Evolutionary conservation across 2,329 filamentous ascomycete species (phyloP).

Genomic region (Colletotrichum lupini): DNA sequence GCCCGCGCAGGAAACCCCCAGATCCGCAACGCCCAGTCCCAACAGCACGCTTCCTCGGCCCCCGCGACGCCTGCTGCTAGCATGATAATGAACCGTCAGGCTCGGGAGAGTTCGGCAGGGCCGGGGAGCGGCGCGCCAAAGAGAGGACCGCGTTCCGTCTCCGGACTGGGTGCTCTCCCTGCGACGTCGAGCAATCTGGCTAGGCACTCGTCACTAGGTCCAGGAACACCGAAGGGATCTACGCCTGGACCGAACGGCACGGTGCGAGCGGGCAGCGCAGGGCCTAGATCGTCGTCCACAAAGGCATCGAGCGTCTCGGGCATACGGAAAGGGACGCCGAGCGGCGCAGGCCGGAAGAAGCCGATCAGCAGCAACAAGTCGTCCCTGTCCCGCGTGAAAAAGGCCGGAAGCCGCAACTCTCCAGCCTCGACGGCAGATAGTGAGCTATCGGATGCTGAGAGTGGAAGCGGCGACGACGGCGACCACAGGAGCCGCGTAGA

Average conservation of each 20-base stretch:
- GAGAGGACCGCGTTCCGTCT: constrained; percentile 61
- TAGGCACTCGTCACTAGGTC: constrained; percentile 71
- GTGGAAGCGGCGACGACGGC: constrained; percentile 63
- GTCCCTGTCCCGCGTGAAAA: constrained; percentile 72
- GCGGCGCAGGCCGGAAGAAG: constrained; percentile 58
- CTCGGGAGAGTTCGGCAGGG: constrained; percentile 68
- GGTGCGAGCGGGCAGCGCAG: constrained; percentile 67
- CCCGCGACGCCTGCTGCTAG: constrained; percentile 70
- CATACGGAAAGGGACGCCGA: constrained; percentile 61
- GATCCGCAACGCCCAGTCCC: constrained; percentile 61
- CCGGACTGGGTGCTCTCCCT: constrained; percentile 58
- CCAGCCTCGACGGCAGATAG: constrained; percentile 73
- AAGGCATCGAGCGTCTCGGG: constrained; percentile 55
- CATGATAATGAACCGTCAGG: constrained; percentile 67
- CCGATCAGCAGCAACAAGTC: constrained; percentile 61
- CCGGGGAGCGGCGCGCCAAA: constrained; percentile 62
- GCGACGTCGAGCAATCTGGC: constrained; percentile 68
- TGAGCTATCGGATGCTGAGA: constrained; percentile 73
- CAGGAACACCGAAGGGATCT: constrained; percentile 67
- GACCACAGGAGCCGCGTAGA: constrained; percentile 48
- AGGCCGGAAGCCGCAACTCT: constrained; percentile 67
- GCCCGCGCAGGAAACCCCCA: constrained; percentile 58
- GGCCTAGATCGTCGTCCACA: constrained; percentile 61
- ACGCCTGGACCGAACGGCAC: constrained; percentile 47
- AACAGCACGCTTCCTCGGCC: constrained; percentile 65